Evolutionary conservation across 768 basidiomycete species (phyloP).

Genomic region (Termitomyces sp.): DNA sequence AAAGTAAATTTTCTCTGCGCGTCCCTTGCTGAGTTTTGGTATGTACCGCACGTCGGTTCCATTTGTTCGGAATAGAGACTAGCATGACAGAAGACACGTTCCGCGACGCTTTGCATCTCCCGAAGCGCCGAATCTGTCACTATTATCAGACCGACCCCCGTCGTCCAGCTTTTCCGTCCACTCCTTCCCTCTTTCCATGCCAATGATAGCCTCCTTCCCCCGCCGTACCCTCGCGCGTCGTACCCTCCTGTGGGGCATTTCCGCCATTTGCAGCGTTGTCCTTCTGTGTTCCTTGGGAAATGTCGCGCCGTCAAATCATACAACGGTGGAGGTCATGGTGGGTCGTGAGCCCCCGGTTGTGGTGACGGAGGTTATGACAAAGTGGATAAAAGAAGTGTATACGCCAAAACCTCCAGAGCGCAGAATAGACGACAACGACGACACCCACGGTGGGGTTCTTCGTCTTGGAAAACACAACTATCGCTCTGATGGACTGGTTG

Average conservation of each 20-base stretch:
- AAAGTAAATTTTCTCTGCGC: not conserved
- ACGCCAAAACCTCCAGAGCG: not conserved
- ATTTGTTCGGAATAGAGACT: no score
- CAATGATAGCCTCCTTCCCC: not conserved
- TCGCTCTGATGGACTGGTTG: slow-evolving; percentile 35
- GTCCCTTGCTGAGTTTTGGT: no score
- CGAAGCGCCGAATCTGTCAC: not conserved
- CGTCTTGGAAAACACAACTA: slow-evolving; percentile 28
- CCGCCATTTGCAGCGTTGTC: not conserved
- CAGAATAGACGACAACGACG: not conserved
- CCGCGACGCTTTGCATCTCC: not conserved
- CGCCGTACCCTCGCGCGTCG: slow-evolving; percentile 1
- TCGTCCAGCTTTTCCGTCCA: not conserved
- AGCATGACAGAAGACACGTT: no score
- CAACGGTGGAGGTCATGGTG: not conserved
- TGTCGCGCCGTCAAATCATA: not conserved
- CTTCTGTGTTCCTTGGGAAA: not conserved
- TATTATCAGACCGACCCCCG: not conserved
- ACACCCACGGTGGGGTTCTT: not conserved
- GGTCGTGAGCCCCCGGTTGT: not conserved
- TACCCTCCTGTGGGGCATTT: not conserved
- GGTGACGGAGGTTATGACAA: not conserved
- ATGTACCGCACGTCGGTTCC: not conserved
- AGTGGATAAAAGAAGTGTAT: not conserved
- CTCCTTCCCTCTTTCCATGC: not conserved